Percentiles rank a stretch among this genome's conserved stretches.
Conservation (phyloP, 768 basidiomycete species). For the Agaricus subrufescens region DNA sequence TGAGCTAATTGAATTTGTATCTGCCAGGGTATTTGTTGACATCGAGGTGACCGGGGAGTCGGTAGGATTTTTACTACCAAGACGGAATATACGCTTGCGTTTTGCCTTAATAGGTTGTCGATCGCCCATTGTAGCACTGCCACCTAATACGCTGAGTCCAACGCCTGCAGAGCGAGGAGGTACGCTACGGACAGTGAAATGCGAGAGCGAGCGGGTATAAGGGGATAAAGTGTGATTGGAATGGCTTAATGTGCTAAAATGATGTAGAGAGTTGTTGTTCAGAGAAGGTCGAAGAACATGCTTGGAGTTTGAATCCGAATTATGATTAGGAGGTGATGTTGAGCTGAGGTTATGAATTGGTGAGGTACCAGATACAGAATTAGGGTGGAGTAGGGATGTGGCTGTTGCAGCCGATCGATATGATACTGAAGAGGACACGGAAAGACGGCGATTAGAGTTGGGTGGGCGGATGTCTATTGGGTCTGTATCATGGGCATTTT, state of each 20-base stretch:
- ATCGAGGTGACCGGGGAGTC: constrained; percentile 12
- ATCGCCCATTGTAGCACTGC: constrained; percentile 25
- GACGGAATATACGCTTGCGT: constrained; percentile 67
- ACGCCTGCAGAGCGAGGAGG: constrained; percentile 46
- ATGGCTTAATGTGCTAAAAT: constrained; percentile 78
- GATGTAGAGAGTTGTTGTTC: constrained; percentile 75
- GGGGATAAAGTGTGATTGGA: constrained; percentile 95
- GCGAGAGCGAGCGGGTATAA: constrained; percentile 84
- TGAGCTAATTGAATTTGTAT: background rate
- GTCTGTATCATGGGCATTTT: background rate
- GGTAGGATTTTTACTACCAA: constrained; percentile 39
- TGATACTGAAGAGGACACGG: constrained; percentile 57
- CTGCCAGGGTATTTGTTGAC: constrained; percentile 2
- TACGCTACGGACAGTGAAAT: constrained; percentile 89
- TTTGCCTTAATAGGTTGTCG: constrained; percentile 64
- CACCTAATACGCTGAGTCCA: constrained; percentile 23
- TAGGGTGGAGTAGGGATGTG: constrained; percentile 6
- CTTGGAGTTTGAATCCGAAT: constrained; percentile 40
- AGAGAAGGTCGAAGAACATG: constrained; percentile 60
- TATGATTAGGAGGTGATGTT: constrained; percentile 6
- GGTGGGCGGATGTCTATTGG: constrained; percentile 22
- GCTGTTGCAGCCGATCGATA: constrained; percentile 40
- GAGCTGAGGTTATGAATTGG: background rate
- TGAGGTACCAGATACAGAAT: constrained; percentile 7
- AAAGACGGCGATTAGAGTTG: constrained; percentile 28